Evolutionary conservation across 768 basidiomycete genomes (phyloP).

Genomic region (Strobilomyces confusus): DNA sequence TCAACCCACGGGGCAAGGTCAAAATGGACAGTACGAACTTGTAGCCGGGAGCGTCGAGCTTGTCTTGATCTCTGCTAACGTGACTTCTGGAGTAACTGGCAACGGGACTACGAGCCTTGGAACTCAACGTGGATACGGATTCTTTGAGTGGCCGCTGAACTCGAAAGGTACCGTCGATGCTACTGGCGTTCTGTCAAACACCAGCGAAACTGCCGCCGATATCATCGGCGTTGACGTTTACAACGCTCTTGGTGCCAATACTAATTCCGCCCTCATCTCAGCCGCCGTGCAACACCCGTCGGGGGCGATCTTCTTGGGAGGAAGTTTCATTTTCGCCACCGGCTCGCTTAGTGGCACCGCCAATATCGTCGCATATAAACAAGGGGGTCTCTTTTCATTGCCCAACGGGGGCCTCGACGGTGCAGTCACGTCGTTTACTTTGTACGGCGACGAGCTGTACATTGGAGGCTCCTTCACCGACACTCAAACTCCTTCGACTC

Average conservation of each 20-base stretch:
- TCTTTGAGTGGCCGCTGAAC: slow-evolving; percentile 81
- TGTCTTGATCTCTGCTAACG: slow-evolving; percentile 59
- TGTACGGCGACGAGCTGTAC: slow-evolving; percentile 63
- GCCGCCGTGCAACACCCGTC: slow-evolving; percentile 64
- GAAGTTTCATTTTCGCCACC: slow-evolving; percentile 62
- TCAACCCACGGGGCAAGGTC: slow-evolving; percentile 57
- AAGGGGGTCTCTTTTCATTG: slow-evolving; percentile 50
- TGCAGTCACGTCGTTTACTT: slow-evolving; percentile 61
- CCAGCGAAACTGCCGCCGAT: slow-evolving; percentile 67
- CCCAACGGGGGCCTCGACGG: slow-evolving; percentile 76
- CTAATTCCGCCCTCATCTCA: slow-evolving; percentile 40
- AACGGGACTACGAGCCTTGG: slow-evolving; percentile 31
- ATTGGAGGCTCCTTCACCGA: slow-evolving; percentile 88
- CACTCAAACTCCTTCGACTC: slow-evolving; percentile 50
- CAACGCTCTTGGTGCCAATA: slow-evolving; percentile 49
- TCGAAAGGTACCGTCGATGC: slow-evolving; percentile 48
- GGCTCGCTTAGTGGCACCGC: slow-evolving; percentile 51
- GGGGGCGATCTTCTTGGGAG: slow-evolving; percentile 68
- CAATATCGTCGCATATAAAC: slow-evolving; percentile 73
- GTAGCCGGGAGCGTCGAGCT: slow-evolving; percentile 88
- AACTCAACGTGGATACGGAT: slow-evolving; percentile 63
- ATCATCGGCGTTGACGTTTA: slow-evolving; percentile 57
- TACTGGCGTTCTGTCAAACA: slow-evolving; percentile 58
- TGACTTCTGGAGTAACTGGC: slow-evolving; percentile 31
- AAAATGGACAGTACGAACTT: slow-evolving; percentile 68